Evolutionary conservation across 805 yeast species (phyloP).

Genomic region (Henningerozyma blattae): DNA sequence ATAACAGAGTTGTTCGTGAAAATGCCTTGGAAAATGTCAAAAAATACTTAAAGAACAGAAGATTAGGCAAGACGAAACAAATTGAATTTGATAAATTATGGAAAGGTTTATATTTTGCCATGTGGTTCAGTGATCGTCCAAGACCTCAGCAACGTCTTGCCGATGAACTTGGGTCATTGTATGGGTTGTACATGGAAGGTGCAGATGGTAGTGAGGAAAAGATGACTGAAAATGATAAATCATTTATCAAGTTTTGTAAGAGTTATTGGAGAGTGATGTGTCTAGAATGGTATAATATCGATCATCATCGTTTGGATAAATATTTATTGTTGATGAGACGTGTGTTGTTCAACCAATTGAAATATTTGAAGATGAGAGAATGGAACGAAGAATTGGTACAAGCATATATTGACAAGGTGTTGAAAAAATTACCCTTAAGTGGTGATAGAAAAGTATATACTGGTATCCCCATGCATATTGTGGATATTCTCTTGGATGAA

Average conservation of each 20-base stretch:
- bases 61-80: conserved; percentile 30
- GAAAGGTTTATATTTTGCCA: conserved; percentile 89
- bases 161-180: conserved; percentile 47
- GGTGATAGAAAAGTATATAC: conserved; percentile 50
- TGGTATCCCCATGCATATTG: conserved; percentile 73
- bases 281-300: conserved; percentile 76
- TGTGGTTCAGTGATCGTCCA: conserved; percentile 96
- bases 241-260: conserved; percentile 40
- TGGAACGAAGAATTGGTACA: conserved; percentile 44
- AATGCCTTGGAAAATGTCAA: conserved; percentile 56
- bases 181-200: conserved; percentile 15
- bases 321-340: conserved; percentile 72
- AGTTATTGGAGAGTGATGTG: conserved; percentile 75
- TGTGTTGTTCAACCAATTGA: conserved; percentile 53
- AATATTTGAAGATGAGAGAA: conserved; percentile 36
- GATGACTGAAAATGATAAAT: conserved; percentile 16
- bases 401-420: conserved; percentile 32
- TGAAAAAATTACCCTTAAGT: conserved; percentile 37
- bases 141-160: conserved; percentile 84
- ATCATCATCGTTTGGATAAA: conserved; percentile 78
- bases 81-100: conserved; percentile 73
- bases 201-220: conserved; percentile 16
- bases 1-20: conserved; percentile 59
- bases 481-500: conserved; percentile 79
- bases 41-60: conserved; percentile 38